A percentile compares a stretch with the other conserved stretches of the same genome.
Conservation (phyloP, 495 filamentous ascomycete genomes). For the Jackrogersella minutella region DNA sequence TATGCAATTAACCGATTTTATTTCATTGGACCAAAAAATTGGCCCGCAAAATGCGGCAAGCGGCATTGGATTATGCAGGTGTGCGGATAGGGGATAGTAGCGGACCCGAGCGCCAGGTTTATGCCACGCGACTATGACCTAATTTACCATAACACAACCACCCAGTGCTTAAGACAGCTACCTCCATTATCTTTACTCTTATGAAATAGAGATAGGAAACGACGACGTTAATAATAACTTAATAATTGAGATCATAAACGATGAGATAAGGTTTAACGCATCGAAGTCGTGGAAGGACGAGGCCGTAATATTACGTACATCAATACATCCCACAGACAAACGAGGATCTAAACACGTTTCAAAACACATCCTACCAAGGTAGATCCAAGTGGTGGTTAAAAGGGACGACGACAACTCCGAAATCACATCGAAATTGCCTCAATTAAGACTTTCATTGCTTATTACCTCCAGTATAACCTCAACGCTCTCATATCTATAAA, state of each 20-base stretch:
- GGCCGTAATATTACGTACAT: too few species aligned
- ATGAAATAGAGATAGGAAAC: background rate
- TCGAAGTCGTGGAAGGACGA: background rate
- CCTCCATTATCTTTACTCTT: background rate
- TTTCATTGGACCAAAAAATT: background rate
- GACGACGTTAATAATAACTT: background rate
- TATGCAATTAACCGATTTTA: constrained; percentile 20
- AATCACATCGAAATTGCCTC: background rate
- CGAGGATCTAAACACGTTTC: constrained; percentile 15
- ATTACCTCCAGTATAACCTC: too few species aligned
- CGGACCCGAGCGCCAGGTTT: constrained; percentile 14
- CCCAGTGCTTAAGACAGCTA: background rate
- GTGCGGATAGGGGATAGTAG: background rate
- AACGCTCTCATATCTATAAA: too few species aligned
- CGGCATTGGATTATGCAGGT: constrained; percentile 8
- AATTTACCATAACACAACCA: constrained; percentile 13
- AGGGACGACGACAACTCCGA: background rate
- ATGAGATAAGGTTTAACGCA: too few species aligned
- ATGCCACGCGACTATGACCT: constrained; percentile 24
- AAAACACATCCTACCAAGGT: background rate
- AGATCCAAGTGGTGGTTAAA: background rate
- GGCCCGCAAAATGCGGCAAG: background rate
- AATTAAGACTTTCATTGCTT: background rate
- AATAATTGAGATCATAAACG: too few species aligned
- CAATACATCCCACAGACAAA: background rate